phyloP scores from a whole-genome alignment of 805 yeast species.

The Metschnikowia baotianmanensis region DNA sequence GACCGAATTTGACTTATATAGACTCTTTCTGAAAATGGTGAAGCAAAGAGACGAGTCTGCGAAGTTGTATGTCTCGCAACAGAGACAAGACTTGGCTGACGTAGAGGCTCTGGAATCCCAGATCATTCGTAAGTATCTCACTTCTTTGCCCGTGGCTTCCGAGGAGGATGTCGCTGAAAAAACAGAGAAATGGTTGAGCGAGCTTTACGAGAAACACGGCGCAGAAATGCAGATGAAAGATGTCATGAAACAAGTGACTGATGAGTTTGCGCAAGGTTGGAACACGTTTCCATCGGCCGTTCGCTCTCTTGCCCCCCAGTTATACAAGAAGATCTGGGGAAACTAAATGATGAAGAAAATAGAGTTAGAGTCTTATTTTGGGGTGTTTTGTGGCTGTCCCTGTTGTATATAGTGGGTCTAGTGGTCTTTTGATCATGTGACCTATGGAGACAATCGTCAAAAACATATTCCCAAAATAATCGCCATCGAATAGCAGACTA shows the following conservation, averaged over 20 bases:
- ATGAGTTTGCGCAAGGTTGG: slow-evolving; percentile 22
- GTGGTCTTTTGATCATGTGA: too few species aligned
- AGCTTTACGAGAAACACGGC: slow-evolving; percentile 5
- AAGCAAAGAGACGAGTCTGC: slow-evolving; percentile 51
- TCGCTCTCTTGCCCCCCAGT: slow-evolving; percentile 19
- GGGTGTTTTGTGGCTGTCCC: too few species aligned
- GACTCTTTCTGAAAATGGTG: slow-evolving; percentile 36
- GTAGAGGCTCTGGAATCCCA: slow-evolving; percentile 48
- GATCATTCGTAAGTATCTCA: slow-evolving; percentile 40
- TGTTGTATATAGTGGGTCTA: too few species aligned
- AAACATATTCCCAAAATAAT: too few species aligned
- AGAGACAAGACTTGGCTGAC: slow-evolving; percentile 53
- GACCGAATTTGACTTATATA: slow-evolving; percentile 21
- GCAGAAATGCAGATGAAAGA: slow-evolving; percentile 8
- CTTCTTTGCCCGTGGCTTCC: slow-evolving; percentile 47
- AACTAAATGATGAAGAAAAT: too few species aligned
- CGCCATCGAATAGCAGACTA: too few species aligned
- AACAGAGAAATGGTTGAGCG: slow-evolving; percentile 25
- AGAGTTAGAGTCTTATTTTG: too few species aligned
- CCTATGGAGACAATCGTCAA: too few species aligned
- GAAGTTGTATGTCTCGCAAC: slow-evolving; percentile 43
- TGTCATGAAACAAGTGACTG: slow-evolving; percentile 14
- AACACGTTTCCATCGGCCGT: slow-evolving; percentile 20
- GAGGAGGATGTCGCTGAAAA: slow-evolving; percentile 37
- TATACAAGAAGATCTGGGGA: slow-evolving; percentile 19